Evolutionary conservation across 2,329 filamentous ascomycete species (phyloP), one percentile per base, ranked within the genome.

Genomic region (Aspergillus tubingensis): DNA sequence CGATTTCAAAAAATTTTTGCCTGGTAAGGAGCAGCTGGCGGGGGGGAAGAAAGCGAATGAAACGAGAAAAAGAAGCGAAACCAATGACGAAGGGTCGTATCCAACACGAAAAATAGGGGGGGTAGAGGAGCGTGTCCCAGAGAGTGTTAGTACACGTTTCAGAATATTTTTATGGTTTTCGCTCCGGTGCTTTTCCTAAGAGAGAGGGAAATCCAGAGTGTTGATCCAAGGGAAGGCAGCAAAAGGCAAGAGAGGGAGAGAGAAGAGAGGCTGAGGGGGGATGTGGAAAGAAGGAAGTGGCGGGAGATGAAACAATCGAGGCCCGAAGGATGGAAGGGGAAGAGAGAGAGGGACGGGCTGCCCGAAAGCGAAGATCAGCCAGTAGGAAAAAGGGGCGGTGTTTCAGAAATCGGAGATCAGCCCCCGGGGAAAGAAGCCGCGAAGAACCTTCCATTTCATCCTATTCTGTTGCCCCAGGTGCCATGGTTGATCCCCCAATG

Each of bases 401-500:
- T 62, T 65, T 64, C 59, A 62, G 53, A 41, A 54, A 56, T 56
- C 61, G 64, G 62, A 64, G 62, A 59, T 56, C 64, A 65, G 58
- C 56, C 57, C 56, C 57, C 48, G 53, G 49, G 55, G 54, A 58
- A 58, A 56, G 62, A 65, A 65, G 62, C 25, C 23, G 21, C 61
- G 51, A 59, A 62, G 60, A 62, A 62, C 27, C 38, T 62, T 62
- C 61, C 50, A 60, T 47, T 47, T 23, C 36, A 47, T 50, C 38
- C 7, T 23, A 30, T 23, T 47, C 19, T 23, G 41, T 44, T 44
- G 41, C 41, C 41, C 41, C 19, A 1, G 41, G 41, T 44, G 41
- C 41, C 41, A 44, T 23, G 41, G 41, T 44, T 44, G 41, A 41
- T 8, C 19, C 41, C 30, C 43, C 32, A 36, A 56, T 30, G 25